A percentile compares a stretch with the other conserved stretches of the same genome.
Conservation (phyloP, 2,329 filamentous ascomycete genomes). For the Stemphylium lycopersici region DNA sequence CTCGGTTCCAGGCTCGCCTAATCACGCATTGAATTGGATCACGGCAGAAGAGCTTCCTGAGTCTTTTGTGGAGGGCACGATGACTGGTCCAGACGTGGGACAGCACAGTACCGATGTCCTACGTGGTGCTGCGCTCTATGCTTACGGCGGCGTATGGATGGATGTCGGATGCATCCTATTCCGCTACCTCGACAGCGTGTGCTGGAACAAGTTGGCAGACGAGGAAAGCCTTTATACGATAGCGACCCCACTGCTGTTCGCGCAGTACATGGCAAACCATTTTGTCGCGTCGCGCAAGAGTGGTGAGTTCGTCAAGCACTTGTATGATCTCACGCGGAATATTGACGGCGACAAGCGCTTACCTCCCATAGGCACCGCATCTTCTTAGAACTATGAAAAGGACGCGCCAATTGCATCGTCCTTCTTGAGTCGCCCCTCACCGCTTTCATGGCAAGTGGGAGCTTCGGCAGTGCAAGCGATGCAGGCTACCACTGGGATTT, state of each 20-base stretch:
- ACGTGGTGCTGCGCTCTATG: conserved; percentile 50
- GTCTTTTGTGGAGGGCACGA: conserved; percentile 51
- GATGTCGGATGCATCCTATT: conserved; percentile 52
- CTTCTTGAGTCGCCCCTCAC: conserved; percentile 29
- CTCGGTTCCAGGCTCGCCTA: conserved; percentile 44
- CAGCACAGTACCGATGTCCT: conserved; percentile 57
- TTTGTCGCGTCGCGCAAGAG: conserved; percentile 53
- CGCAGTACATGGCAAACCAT: conserved; percentile 47
- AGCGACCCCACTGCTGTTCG: conserved; percentile 34
- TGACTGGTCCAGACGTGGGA: conserved; percentile 53
- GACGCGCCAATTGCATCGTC: conserved; percentile 21
- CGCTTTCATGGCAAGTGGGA: conserved; percentile 35
- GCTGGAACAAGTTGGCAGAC: conserved; percentile 49
- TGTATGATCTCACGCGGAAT: conserved; percentile 39
- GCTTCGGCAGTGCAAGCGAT: conserved; percentile 23
- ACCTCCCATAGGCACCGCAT: conserved; percentile 27
- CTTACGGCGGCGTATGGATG: conserved; percentile 51
- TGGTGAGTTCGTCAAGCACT: conserved; percentile 52
- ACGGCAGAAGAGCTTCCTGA: conserved; percentile 43
- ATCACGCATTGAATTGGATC: conserved; percentile 49
- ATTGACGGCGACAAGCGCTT: not conserved
- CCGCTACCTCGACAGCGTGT: conserved; percentile 47
- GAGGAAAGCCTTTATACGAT: conserved; percentile 46
- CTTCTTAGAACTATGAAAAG: conserved; percentile 36
- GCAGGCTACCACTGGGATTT: conserved; percentile 43